Percentiles rank a stretch among this genome's conserved stretches.
Conservation (phyloP, 306 rosid genomes). For the Sesbania bispinosa region DNA sequence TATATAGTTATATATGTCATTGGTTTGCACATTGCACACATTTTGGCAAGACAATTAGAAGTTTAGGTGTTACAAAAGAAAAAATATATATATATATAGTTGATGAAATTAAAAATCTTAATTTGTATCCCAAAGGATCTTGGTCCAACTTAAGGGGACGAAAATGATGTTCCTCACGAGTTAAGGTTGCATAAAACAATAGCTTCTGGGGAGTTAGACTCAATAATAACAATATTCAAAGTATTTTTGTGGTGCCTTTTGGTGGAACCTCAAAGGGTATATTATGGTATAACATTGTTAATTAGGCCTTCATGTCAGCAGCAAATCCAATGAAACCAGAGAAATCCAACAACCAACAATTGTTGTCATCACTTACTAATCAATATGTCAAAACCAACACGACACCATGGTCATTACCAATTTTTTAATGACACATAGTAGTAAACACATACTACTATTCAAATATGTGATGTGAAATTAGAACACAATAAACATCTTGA, state of each 20-base stretch:
- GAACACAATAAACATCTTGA: too few species aligned
- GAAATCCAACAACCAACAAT: neutral
- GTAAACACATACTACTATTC: neutral
- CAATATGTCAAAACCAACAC: neutral
- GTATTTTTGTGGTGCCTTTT: neutral
- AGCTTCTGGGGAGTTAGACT: neutral
- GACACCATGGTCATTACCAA: neutral
- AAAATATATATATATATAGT: neutral
- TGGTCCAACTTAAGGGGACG: neutral
- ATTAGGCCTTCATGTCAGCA: neutral
- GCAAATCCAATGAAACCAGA: conserved; percentile 5
- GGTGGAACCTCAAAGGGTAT: neutral
- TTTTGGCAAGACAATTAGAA: neutral
- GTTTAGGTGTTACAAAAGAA: neutral
- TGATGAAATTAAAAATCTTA: neutral
- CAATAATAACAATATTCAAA: neutral
- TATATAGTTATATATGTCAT: too few species aligned
- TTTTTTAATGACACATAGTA: neutral
- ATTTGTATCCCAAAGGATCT: neutral
- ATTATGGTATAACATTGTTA: neutral
- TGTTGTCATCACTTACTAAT: neutral
- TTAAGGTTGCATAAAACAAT: conserved; percentile 3
- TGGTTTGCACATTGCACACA: neutral
- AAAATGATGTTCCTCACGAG: conserved; percentile 18
- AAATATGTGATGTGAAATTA: neutral